Conservation (phyloP, 257 asterid genomes). For the Jaltomata sinuosa region DNA sequence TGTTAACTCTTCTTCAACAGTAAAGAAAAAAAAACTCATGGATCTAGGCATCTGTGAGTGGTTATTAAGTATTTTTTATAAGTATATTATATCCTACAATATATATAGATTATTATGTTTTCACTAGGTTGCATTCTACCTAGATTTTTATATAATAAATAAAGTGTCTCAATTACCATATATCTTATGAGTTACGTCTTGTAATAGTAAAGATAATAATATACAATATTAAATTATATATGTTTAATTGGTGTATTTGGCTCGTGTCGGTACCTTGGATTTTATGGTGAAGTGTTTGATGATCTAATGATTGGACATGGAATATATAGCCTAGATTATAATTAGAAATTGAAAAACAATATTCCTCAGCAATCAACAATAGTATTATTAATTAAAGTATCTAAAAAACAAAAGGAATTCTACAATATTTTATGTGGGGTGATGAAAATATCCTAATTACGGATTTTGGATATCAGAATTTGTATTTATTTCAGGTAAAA, state of each 20-base stretch:
- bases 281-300: not conserved
- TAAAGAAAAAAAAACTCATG: not conserved
- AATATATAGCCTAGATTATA: not conserved
- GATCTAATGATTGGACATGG: not conserved
- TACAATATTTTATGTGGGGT: too few relatives aligned
- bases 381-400: too few relatives aligned
- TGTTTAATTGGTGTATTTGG: not conserved
- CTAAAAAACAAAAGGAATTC: too few relatives aligned
- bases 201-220: not conserved
- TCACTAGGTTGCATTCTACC: not conserved
- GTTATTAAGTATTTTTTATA: not conserved
- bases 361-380: not conserved
- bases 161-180: not conserved
- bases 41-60: not conserved
- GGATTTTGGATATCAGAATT: too few relatives aligned
- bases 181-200: not conserved
- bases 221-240: not conserved
- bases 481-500: too few relatives aligned
- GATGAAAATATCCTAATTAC: too few relatives aligned
- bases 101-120: not conserved
- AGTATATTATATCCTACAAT: too few relatives aligned
- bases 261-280: not conserved
- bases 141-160: not conserved
- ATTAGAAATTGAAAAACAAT: not conserved
- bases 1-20: conserved; percentile 30